Evolutionary conservation across 1,284 basidiomycete species (phyloP).

Genomic region (Ceratobasidium sp.): DNA sequence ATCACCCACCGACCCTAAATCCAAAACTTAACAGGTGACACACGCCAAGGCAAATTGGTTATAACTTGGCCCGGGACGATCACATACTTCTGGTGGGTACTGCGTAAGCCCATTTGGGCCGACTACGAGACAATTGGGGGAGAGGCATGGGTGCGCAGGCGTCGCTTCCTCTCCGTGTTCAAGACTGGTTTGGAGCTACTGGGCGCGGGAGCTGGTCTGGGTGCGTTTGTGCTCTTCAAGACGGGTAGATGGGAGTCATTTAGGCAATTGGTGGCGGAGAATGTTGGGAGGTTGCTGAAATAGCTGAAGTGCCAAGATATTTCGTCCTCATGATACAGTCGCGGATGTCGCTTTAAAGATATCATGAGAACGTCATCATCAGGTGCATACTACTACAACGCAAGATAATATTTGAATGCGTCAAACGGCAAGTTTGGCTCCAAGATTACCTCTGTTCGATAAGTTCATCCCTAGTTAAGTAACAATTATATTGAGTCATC

Average conservation of each 20-base stretch:
- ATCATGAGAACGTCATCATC: no score
- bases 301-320: no score
- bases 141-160: slow-evolving; percentile 20
- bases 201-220: slow-evolving; percentile 19
- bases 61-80: slow-evolving; percentile 9
- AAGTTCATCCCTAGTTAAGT: no score
- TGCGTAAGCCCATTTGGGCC: slow-evolving; percentile 24
- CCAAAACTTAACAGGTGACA: neutral
- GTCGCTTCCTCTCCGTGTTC: neutral
- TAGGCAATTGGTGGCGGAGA: slow-evolving; percentile 2
- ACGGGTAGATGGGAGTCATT: slow-evolving; percentile 12
- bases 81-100: slow-evolving; percentile 22
- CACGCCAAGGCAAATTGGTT: slow-evolving; percentile 3
- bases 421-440: no score
- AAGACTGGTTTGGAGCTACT: slow-evolving; percentile 12
- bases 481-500: no score
- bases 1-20: neutral
- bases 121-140: slow-evolving; percentile 33
- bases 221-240: slow-evolving; percentile 1
- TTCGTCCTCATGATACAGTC: no score
- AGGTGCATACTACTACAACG: no score
- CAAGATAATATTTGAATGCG: no score
- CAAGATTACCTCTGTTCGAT: no score
- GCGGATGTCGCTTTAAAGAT: no score
- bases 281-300: neutral